phyloP scores from a whole-genome alignment of 2,329 filamentous ascomycete genomes.

The Exophiala lecanii-corni region DNA sequence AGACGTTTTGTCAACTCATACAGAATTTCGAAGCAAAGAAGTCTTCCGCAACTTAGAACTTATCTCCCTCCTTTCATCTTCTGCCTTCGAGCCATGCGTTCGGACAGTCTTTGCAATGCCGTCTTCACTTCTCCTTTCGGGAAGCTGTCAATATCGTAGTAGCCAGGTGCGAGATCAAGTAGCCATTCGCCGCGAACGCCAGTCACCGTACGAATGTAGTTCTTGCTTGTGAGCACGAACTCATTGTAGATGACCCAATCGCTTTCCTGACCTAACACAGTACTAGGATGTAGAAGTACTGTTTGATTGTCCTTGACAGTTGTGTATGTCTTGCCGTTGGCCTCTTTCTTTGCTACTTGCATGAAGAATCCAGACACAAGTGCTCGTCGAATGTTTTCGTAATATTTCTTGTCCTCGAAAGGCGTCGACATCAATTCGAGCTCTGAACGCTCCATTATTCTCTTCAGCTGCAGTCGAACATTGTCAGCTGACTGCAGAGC shows the following conservation, averaged over 20 bases:
- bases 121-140: slow-evolving; percentile 79
- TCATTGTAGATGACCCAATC: slow-evolving; percentile 99
- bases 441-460: slow-evolving; percentile 92
- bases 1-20: no score
- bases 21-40: no score
- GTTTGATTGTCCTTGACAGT: slow-evolving; percentile 96
- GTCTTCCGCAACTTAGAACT: no score
- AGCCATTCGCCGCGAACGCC: slow-evolving; percentile 92
- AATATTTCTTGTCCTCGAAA: slow-evolving; percentile 95
- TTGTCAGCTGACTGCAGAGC: slow-evolving; percentile 90
- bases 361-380: slow-evolving; percentile 97
- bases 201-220: slow-evolving; percentile 93
- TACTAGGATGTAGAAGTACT: slow-evolving; percentile 89
- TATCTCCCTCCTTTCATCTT: slow-evolving; percentile 34
- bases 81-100: slow-evolving; percentile 53
- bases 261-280: slow-evolving; percentile 78
- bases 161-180: slow-evolving; percentile 85
- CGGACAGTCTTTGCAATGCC: slow-evolving; percentile 51
- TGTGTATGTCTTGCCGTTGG: slow-evolving; percentile 80
- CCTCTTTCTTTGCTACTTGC: slow-evolving; percentile 95
- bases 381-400: slow-evolving; percentile 91
- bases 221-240: slow-evolving; percentile 95
- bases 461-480: slow-evolving; percentile 82
- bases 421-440: slow-evolving; percentile 82
- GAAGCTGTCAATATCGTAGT: slow-evolving; percentile 83